Evolutionary conservation across 306 rosid species (phyloP), one percentile per base, ranked within the genome.

Genomic region (Cicer bijugum): DNA sequence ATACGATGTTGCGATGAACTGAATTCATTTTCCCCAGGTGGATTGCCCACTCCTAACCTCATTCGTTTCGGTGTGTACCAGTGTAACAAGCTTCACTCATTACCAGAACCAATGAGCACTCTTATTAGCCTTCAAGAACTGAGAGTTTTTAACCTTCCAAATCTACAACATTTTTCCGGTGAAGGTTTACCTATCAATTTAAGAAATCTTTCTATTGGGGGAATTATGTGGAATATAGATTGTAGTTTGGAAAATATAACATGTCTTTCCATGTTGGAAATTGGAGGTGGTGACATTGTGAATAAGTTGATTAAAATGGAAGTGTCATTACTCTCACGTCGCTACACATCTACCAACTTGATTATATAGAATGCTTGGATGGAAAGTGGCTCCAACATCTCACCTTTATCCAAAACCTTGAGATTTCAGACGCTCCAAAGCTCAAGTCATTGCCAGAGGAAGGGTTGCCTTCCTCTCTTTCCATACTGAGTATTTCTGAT

Each of bases 31-130:
- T 23, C 37, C 9, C n/a, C 52, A 0, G 56, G 16, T n/a, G 63
- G 67, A 65, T 35, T 48, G n/a, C 12, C 23, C 9, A 67, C 80
- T 66, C 67, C 80, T 20, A 62, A 37, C 43, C 61, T 75, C 62
- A 48, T 7, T 11, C 1, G 7, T 23, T 9, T 57, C 3, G 1
- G 5, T 3, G 38, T 58, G 44, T 40, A 14, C 14, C 46, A 60
- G 57, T 75, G 88, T 78, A 58, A n/a, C 19, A 74, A 37, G n/a
- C 20, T 74, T 19, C 15, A 35, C 6, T 74, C 78, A 17, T 9
- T 74, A 48, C 69, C 78, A 0, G 50, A 70, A 37, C n/a, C 57
- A 1, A 58, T 60, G n/a, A 62, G 17, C 28, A 14, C 35, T 12
- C 58, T 61, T 1, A 2, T 15, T 35, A 11, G 70, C 40, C 78